Base-by-base conservation (phyloP, 2,329 filamentous ascomycete species). In the Alternaria postmessia region DNA sequence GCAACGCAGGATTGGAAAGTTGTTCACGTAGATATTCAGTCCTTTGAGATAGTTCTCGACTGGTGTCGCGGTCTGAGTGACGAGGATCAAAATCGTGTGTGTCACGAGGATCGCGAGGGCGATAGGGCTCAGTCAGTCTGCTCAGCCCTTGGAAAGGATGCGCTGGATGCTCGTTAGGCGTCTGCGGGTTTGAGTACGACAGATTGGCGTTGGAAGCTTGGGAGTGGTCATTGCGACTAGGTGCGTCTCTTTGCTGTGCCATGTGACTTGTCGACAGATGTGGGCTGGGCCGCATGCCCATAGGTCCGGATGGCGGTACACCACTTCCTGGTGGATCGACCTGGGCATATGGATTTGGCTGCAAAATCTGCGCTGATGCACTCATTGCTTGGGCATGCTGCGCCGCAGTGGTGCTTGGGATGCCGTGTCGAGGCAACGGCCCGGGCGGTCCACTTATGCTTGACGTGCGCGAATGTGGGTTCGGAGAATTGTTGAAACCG, bases 271-370 rank as follows among this genome's bases (percentile, higher is more conserved):
- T 72, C 36, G 71, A 72, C n/a, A 74, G 62, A 58, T 74, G 76
- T 9, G 75, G 75, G 39, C 75, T 78, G 14, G 75, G 75, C 26
- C 75, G 74, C 75, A 78, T 78, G 14, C 75, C 76, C 59, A 73
- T 69, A 28, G 75, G 69, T 12, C 69, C 76, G 24, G 71, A 58
- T n/a, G 71, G 57, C 51, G 74, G 72, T 20, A 66, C 66, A 36
- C 62, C 61, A 41, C 57, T 65, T 7, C 74, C 71, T 32, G 74
- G 67, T n/a, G 75, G 75, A 54, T 78, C 75, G 2, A 78, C 74
- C 53, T 76, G 74, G 16, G 73, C 71, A 57, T 78, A 78, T 9
- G 76, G 76, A 56, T 78, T 78, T 18, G 76, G 74, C 44, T 78
- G 74, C 22, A 78, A 57, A 8, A 77, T 74, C 54, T 76, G 74